Percentiles rank a stretch among this genome's conserved stretches.
These are phyloP conservation scores for Nicotiana benthamiana DNA, from an alignment of 257 asterid genomes.

Conservation along the genomic window DNA sequence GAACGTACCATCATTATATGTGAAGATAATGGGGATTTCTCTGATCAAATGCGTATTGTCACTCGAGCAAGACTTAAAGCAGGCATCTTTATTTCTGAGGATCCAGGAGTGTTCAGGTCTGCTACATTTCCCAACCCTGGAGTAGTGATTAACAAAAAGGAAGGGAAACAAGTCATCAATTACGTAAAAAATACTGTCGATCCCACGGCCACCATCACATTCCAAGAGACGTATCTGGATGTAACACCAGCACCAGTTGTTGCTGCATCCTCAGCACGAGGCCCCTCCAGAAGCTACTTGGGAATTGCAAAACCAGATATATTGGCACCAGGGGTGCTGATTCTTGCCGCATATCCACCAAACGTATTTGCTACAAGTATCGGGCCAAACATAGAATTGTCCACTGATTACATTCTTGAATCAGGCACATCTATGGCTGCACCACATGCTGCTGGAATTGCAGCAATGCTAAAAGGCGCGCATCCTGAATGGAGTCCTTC, in stretches of 20 bases:
- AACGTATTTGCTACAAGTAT: background rate
- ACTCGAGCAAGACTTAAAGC: background rate
- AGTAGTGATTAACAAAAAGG: constrained; percentile 1
- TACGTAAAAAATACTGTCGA: background rate
- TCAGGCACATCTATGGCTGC: constrained; percentile 14
- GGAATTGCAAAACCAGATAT: constrained; percentile 7
- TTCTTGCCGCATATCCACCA: constrained; percentile 4
- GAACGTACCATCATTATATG: background rate
- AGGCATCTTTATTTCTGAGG: constrained; percentile 7
- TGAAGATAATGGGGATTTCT: background rate
- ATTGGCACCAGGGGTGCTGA: constrained; percentile 4
- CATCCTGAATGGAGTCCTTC: constrained; percentile 13
- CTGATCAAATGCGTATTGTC: background rate
- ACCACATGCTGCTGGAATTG: constrained; percentile 6
- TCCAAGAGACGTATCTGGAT: background rate
- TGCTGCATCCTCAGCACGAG: background rate
- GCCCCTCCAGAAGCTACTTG: constrained; percentile 6
- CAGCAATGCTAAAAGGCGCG: constrained; percentile 5
- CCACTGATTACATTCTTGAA: background rate
- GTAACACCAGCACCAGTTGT: constrained; percentile 3
- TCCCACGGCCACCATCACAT: constrained; percentile 3
- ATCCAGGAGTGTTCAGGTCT: constrained; percentile 5
- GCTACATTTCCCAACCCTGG: background rate
- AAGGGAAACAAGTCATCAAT: constrained; percentile 4
- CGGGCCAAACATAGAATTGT: background rate